Evolutionary conservation across 1,284 basidiomycete species (phyloP), one percentile per base, ranked within the genome.

Genomic region (Ganoderma lucidum): DNA sequence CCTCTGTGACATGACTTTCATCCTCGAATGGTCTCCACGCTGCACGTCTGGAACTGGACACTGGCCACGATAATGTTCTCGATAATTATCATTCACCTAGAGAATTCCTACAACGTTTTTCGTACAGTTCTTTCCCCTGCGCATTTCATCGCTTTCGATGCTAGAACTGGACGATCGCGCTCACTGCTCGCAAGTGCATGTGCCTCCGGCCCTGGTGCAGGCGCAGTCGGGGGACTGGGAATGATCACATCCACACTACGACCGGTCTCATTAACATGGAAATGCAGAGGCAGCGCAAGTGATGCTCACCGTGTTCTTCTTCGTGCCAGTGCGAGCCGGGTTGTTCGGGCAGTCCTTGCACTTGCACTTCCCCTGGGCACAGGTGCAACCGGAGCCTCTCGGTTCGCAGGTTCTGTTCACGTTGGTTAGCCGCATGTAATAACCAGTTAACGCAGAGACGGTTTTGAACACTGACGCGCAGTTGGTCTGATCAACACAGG

Each of bases 301-400:
- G 14, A 19, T 9, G 23, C 67, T 61, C 39, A 68, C 67, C 5
- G 62, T 60, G 32, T 9, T 9, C 58, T 64, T 48, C 45, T 60
- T 48, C 9, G 53, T 12, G n/a, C n/a, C n/a, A n/a, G n/a, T n/a
- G 3, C 45, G 12, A 14, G 62, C 4, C 12, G 67, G 12, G 37
- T 77, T 77, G 73, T 80, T 80, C 9, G 66, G 67, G 70, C 78
- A 80, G 63, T 73, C 68, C 35, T 68, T 51, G 72, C 78, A 80
- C 67, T 70, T 71, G 73, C 78, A 80, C 56, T 74, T 67, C 61
- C 73, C 73, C 66, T 76, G 73, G 39, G 74, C 63, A 71, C 78
- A 80, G 14, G 68, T 70, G 61, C 78, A 78, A 19, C 71, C 74
- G 15, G 71, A 75, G 41, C 75, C 73, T 19, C 59, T 56, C 61